These are phyloP conservation scores for Trichoderma sp. DNA, from an alignment of 2,329 filamentous ascomycete species.

Conservation along the genomic window DNA sequence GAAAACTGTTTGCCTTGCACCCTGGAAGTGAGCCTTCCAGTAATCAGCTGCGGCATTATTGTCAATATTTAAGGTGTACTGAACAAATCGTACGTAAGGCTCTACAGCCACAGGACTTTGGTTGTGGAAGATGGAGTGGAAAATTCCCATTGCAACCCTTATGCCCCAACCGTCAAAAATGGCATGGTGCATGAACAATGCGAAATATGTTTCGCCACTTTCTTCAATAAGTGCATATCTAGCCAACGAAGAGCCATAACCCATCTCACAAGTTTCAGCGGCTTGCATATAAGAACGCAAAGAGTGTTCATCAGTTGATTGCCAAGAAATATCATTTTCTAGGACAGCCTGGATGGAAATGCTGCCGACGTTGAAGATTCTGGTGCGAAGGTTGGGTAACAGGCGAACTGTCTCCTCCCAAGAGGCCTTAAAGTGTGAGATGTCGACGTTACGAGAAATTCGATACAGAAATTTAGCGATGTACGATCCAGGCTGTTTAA, in stretches of 20 bases:
- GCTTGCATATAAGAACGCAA: slow-evolving; percentile 5
- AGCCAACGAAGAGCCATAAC: not conserved
- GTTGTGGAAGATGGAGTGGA: not conserved
- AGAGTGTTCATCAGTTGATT: not conserved
- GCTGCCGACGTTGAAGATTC: slow-evolving; percentile 22
- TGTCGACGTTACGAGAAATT: slow-evolving; percentile 11
- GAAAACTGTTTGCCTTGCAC: slow-evolving; percentile 18
- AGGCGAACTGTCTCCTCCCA: slow-evolving; percentile 24
- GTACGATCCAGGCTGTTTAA: slow-evolving; percentile 27
- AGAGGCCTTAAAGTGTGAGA: slow-evolving; percentile 19
- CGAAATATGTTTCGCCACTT: slow-evolving; percentile 7
- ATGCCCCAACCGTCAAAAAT: slow-evolving; percentile 25
- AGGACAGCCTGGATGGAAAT: slow-evolving; percentile 21
- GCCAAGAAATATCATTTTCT: slow-evolving; percentile 15
- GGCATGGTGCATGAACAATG: slow-evolving; percentile 24
- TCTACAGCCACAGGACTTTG: not conserved
- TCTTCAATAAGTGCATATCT: slow-evolving; percentile 13
- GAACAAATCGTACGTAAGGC: slow-evolving; percentile 14
- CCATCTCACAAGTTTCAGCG: not conserved
- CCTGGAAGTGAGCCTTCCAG: slow-evolving; percentile 22
- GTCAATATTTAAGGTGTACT: slow-evolving; percentile 8
- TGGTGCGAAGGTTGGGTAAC: slow-evolving; percentile 24
- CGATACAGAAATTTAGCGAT: slow-evolving; percentile 23
- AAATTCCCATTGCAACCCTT: not conserved
- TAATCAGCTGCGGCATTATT: slow-evolving; percentile 9